These are phyloP conservation scores for Cyberlindnera sargentensis DNA, from an alignment of 805 yeast species.

Conservation along the genomic window DNA sequence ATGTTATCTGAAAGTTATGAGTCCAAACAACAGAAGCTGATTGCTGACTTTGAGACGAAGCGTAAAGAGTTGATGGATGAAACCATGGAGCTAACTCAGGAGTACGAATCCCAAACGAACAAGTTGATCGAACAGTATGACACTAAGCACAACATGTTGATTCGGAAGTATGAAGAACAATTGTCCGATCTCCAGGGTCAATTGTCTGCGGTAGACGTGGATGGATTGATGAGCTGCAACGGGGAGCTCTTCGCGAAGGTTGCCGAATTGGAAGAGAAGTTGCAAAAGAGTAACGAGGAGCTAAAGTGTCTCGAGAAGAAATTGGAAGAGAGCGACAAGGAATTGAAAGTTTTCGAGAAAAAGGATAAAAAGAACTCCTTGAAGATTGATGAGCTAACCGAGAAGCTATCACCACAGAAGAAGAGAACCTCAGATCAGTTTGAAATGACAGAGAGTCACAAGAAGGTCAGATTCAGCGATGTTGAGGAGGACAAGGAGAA, in stretches of 20 bases:
- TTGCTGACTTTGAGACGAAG: not conserved
- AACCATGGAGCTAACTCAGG: not conserved
- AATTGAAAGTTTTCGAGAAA: slow-evolving; percentile 7
- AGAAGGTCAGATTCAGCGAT: slow-evolving; percentile 11
- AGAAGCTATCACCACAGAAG: not conserved
- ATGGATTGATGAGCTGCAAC: not conserved
- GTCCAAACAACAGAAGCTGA: slow-evolving; percentile 7
- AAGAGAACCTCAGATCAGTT: slow-evolving; percentile 15
- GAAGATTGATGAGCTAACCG: slow-evolving; percentile 9
- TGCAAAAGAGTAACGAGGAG: slow-evolving; percentile 9
- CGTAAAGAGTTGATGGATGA: not conserved
- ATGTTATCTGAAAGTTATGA: slow-evolving; percentile 29
- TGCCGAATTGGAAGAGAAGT: slow-evolving; percentile 1
- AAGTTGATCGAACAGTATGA: slow-evolving; percentile 29
- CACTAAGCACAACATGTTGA: slow-evolving; percentile 7
- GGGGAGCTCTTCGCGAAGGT: not conserved
- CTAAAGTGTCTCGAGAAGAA: slow-evolving; percentile 3
- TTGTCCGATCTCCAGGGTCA: not conserved
- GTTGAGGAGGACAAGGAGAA: slow-evolving; percentile 10
- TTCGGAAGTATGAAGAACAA: not conserved
- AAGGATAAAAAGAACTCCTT: slow-evolving; percentile 12
- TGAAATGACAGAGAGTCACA: slow-evolving; percentile 2
- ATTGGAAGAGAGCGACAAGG: slow-evolving; percentile 8
- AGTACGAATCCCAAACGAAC: slow-evolving; percentile 2
- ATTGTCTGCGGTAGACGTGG: not conserved